Evolutionary conservation across 1,284 basidiomycete species (phyloP), one percentile per base, ranked within the genome.

Genomic region (Ceratobasidium sp.): DNA sequence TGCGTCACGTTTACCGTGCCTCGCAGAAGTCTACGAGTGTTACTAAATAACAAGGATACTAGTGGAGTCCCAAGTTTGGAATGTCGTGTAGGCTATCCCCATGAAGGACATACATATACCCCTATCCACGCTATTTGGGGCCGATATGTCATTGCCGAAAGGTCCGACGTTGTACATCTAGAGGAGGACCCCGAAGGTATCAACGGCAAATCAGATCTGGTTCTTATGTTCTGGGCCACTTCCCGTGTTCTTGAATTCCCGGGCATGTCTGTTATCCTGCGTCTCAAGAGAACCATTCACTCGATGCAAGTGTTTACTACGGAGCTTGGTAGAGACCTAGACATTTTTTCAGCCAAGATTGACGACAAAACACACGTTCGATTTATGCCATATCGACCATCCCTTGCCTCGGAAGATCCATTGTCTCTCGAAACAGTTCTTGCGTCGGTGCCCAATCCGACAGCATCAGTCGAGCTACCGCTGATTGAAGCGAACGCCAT

Each of bases 1-100:
- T 77, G 75, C 42, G 44, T 77, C 17, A 42, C 48, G 4, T 23
- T 77, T 15, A 68, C 75, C 33, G 56, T 77, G 12, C 75, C 75
- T 7, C 56, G 75, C 26, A 46, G 40, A 38, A 42, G 38, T 38
- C 42, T 76, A 12, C 23, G 42, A 33, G 42, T 52, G 7, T 17
- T 62, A 17, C 40, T 62, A 5, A 17, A 20, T 0, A n/a, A 68
- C 26, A 33, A 23, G 7, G 40, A 59, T 3, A 38, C 17, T 0
- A 67, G 20, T 5, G 50, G 64, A 2, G 56, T 13, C 3, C 74
- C 74, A 0, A 46, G 2, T 2, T 28, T 76, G 3, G 28, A 76
- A 54, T 56, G 50, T 17, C 10, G 17, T 15, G 12, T 59, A 3
- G 4, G 10, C 13, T 48, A 48, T 48, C 46, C 46, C 46, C 46